These are phyloP conservation scores for Trametes elegans DNA, from an alignment of 768 basidiomycete genomes.

Conservation along the genomic window DNA sequence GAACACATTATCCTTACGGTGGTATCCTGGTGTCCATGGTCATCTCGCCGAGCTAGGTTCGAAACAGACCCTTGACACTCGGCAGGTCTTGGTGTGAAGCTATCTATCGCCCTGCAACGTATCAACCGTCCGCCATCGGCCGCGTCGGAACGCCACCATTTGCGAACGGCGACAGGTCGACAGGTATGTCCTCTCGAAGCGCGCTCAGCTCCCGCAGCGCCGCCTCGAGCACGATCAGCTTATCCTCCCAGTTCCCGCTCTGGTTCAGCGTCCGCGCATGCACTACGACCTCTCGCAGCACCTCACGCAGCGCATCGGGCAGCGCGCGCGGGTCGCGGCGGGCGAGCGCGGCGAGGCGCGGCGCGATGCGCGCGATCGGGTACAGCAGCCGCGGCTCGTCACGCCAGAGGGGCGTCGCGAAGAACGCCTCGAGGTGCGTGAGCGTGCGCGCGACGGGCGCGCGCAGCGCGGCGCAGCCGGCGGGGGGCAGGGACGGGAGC, in stretches of 20 bases:
- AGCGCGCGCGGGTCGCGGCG: conserved; percentile 3
- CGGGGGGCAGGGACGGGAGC: not conserved
- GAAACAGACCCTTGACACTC: no score
- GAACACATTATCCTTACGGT: not conserved
- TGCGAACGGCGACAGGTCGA: not conserved
- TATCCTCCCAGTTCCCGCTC: conserved; percentile 18
- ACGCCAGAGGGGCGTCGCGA: conserved; percentile 11
- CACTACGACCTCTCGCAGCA: conserved; percentile 7
- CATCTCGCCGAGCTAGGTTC: not conserved
- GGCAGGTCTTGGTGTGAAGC: no score
- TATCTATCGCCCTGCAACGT: no score
- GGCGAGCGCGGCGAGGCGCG: conserved; percentile 11
- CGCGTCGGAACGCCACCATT: not conserved
- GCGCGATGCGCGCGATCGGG: conserved; percentile 15
- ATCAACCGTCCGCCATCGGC: not conserved
- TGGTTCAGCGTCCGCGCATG: conserved; percentile 1
- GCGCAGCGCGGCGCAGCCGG: not conserved
- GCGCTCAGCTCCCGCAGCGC: conserved; percentile 1
- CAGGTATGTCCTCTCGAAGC: not conserved
- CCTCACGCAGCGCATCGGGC: conserved; percentile 5
- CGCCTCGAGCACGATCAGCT: conserved; percentile 7
- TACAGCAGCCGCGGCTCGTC: conserved; percentile 10
- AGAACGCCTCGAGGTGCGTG: conserved; percentile 7
- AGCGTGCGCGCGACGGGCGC: not conserved
- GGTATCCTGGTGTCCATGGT: not conserved